Conservation (phyloP, 2,329 filamentous ascomycete species). For the Gnomoniopsis sp. region DNA sequence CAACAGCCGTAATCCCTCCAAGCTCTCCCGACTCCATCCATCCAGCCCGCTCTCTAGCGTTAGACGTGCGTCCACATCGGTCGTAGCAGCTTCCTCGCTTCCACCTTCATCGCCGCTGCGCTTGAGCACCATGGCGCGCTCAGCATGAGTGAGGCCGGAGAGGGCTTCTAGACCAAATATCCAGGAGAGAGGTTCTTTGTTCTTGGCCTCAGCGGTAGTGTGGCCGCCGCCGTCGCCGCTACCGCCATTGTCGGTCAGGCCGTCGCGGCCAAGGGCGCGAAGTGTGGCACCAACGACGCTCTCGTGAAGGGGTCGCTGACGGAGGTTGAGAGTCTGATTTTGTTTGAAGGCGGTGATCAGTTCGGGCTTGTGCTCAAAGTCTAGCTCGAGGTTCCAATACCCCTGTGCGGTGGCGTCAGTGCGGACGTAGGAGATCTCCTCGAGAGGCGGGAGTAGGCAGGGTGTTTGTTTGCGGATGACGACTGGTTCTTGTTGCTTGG, state of each 20-base stretch:
- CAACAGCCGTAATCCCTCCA: constrained; percentile 48
- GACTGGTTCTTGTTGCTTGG: constrained; percentile 25
- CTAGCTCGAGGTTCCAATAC: constrained; percentile 79
- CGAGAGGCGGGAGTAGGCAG: constrained; percentile 62
- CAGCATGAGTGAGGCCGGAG: constrained; percentile 56
- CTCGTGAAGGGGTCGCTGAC: constrained; percentile 65
- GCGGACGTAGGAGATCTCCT: constrained; percentile 56
- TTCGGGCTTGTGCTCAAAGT: constrained; percentile 62
- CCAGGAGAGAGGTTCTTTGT: constrained; percentile 62
- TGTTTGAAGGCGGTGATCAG: constrained; percentile 63
- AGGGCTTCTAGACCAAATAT: constrained; percentile 63
- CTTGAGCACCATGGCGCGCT: constrained; percentile 61
- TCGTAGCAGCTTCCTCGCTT: constrained; percentile 35
- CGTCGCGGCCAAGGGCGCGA: constrained; percentile 59
- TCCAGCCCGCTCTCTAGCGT: constrained; percentile 55
- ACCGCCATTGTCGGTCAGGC: constrained; percentile 5
- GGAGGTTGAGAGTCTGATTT: constrained; percentile 72
- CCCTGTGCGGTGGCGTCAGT: constrained; percentile 59
- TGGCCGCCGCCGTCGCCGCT: neutral
- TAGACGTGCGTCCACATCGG: constrained; percentile 66
- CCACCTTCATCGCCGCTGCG: constrained; percentile 43
- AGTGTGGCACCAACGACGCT: constrained; percentile 71
- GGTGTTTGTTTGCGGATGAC: constrained; percentile 47
- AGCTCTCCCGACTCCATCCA: constrained; percentile 35
- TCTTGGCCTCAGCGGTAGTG: constrained; percentile 36